Conservation (phyloP, 768 basidiomycete genomes). For the Mycena chlorophos region DNA sequence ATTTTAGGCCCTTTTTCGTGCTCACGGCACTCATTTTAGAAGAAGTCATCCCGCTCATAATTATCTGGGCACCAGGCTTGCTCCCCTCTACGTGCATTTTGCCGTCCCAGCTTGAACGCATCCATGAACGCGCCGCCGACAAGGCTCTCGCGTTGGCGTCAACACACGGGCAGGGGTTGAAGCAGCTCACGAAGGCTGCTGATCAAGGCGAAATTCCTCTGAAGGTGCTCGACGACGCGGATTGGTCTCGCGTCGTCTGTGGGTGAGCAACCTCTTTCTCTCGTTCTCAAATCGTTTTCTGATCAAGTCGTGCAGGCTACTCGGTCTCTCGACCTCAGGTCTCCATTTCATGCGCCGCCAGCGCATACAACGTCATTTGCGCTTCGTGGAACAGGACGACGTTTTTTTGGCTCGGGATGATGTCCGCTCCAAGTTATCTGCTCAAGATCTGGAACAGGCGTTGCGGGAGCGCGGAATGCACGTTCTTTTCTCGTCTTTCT, state of each 20-base stretch:
- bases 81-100: conserved; percentile 87
- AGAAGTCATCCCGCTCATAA: conserved; percentile 80
- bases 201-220: conserved; percentile 37
- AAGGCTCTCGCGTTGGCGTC: conserved; percentile 44
- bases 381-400: conserved; percentile 63
- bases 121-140: conserved; percentile 52
- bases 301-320: conserved; percentile 29
- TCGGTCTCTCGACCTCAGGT: conserved; percentile 47
- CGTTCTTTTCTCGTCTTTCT: conserved; percentile 30
- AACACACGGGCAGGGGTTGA: conserved; percentile 38
- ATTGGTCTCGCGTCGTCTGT: conserved; percentile 49
- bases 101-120: conserved; percentile 73
- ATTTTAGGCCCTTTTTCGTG: conserved; percentile 60
- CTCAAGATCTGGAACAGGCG: conserved; percentile 60
- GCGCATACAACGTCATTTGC: conserved; percentile 43
- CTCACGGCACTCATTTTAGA: conserved; percentile 73
- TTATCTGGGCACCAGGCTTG: conserved; percentile 80
- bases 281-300: conserved; percentile 1
- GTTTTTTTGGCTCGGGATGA: conserved; percentile 54
- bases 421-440: conserved; percentile 45
- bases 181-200: conserved; percentile 34
- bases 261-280: conserved; percentile 44
- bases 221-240: conserved; percentile 29
- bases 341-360: conserved; percentile 42
- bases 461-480: conserved; percentile 80